Base-by-base conservation (phyloP, 192 early-diverging fungal species). In the Coemansia sp. region DNA sequence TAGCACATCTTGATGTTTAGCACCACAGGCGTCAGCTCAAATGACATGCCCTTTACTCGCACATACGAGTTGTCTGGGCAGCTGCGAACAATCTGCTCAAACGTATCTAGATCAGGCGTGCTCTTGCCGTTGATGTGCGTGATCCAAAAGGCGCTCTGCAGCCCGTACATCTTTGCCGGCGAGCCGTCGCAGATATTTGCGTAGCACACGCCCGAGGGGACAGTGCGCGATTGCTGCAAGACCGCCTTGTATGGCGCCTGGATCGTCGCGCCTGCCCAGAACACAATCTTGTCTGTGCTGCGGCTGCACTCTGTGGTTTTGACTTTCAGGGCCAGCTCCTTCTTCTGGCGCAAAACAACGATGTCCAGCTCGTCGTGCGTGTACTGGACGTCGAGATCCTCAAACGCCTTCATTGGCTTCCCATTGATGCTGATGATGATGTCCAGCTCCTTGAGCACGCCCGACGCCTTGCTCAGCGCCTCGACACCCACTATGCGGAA, bases 241-340 rank as follows among this genome's bases (percentile, higher is more conserved):
- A 89, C 81, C 6, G 89, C 85, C 61, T 85, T 86, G 70, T 89
- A 85, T 28, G 90, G 87, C 34, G 75, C 82, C 64, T 93, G 89
- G 52, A 93, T 83, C 20, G 88, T 63, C 0, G 89, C 92, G 13
- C 94, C 94, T 25, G 89, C 87, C 94, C 94, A 97, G 18, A 85
- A 78, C 32, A 97, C 72, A 0, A 93, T 81, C 30, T 88, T 84
- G 8, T 79, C 81, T 4, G 86, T 90, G 23, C 83, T 86, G 47
- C 80, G 78, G 7, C 82, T 81, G 32, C 78, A 63, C 56, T 81
- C 69, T 6, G 82, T 83, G 1, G 90, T 91, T 18, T 87, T 85
- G 1, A 95, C 88, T 3, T 58, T 61, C 22, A 97, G 48, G 0
- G 68, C 67, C 28, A 89, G 25, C 57, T 89, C 92, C 50, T 84